phyloP scores from a whole-genome alignment of 345 rosid species.

The Dipteronia sinensis region DNA sequence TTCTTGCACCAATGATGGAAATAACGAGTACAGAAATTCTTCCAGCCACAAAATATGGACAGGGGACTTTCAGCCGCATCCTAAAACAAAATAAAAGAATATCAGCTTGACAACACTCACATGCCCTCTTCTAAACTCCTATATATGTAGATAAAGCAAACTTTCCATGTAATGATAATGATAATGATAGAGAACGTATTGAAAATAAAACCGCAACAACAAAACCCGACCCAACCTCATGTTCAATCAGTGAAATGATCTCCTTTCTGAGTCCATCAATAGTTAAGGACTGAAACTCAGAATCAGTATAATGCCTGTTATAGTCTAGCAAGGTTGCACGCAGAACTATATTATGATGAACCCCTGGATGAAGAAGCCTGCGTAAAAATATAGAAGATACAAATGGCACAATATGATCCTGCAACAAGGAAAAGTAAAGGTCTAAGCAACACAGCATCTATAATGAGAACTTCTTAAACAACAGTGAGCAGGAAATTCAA shows the following conservation, averaged over 20 bases:
- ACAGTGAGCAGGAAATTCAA: background rate
- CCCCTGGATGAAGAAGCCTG: constrained; percentile 85
- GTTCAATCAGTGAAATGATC: constrained; percentile 69
- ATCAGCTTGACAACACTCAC: constrained; percentile 27
- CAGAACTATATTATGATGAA: constrained; percentile 56
- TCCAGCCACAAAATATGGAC: constrained; percentile 71
- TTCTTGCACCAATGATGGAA: constrained; percentile 80
- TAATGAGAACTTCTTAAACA: background rate
- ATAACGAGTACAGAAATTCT: constrained; percentile 68
- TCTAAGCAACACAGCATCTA: constrained; percentile 16
- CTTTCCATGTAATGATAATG: background rate
- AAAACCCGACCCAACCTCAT: constrained; percentile 57
- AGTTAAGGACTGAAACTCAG: constrained; percentile 80
- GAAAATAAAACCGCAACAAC: constrained; percentile 11
- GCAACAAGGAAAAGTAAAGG: constrained; percentile 25
- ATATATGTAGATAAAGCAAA: background rate
- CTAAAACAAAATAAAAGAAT: constrained; percentile 42
- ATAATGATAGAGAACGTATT: background rate
- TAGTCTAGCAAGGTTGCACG: constrained; percentile 75
- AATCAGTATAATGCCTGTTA: constrained; percentile 72
- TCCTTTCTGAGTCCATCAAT: constrained; percentile 82
- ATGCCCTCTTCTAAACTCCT: constrained; percentile 13
- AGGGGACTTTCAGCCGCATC: constrained; percentile 54
- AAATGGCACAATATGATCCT: constrained; percentile 77
- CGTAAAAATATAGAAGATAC: constrained; percentile 79